Evolutionary conservation across 2,329 filamentous ascomycete species (phyloP).

Genomic region (Monosporascus sp.): DNA sequence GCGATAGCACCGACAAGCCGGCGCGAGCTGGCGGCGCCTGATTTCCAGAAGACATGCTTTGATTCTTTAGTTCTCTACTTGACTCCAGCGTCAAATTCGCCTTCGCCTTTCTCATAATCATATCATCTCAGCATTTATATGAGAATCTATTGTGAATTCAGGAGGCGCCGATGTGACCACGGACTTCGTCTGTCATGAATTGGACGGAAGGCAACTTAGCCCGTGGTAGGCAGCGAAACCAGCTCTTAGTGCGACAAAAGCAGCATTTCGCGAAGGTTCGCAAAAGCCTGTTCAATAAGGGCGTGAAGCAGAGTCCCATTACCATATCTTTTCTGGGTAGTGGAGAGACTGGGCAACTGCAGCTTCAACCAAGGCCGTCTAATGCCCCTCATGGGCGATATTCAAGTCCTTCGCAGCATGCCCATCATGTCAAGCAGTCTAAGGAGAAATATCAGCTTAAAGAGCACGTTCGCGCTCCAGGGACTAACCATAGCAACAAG

Average conservation of each 20-base stretch:
- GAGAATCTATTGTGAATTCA: slow-evolving; percentile 7
- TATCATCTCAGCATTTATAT: slow-evolving; percentile 4
- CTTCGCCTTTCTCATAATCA: neutral
- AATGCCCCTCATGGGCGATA: slow-evolving; percentile 5
- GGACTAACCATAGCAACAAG: slow-evolving; percentile 4
- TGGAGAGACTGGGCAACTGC: slow-evolving; percentile 1
- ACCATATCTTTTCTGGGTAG: slow-evolving; percentile 23
- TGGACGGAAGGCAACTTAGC: slow-evolving; percentile 44
- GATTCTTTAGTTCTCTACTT: no score
- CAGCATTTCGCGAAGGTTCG: slow-evolving; percentile 42
- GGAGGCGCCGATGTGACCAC: no score
- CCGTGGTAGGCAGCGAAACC: slow-evolving; percentile 28
- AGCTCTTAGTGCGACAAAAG: slow-evolving; percentile 35
- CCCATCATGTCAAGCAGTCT: neutral
- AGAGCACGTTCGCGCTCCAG: neutral
- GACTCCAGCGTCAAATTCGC: neutral
- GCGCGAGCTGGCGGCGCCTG: neutral
- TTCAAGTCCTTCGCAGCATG: slow-evolving; percentile 6
- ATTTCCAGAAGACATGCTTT: no score
- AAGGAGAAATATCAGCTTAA: neutral
- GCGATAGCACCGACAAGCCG: neutral
- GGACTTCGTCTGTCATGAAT: slow-evolving; percentile 33
- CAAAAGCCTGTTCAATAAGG: slow-evolving; percentile 23
- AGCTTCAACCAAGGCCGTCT: neutral
- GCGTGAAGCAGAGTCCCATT: slow-evolving; percentile 26